Percentiles rank a stretch among this genome's conserved stretches.
These are phyloP conservation scores for Suhomyces sp. DNA, from an alignment of 805 yeast genomes.

Conservation along the genomic window DNA sequence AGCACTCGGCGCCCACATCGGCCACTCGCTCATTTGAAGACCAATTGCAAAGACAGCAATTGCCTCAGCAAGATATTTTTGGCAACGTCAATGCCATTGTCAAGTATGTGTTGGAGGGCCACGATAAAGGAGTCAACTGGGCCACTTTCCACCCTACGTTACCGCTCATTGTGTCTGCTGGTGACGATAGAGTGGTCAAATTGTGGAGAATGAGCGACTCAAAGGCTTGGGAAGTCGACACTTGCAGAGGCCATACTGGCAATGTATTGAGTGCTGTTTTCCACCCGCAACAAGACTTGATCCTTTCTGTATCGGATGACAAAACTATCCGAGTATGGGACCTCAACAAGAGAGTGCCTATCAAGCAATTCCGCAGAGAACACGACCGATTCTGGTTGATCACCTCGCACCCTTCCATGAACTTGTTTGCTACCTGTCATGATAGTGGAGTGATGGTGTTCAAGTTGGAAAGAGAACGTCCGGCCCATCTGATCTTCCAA, in stretches of 20 bases:
- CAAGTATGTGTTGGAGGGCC: constrained; percentile 95
- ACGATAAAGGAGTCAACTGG: constrained; percentile 98
- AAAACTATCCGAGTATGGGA: constrained; percentile 97
- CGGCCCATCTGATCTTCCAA: constrained; percentile 75
- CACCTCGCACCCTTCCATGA: constrained; percentile 84
- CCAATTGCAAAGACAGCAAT: constrained; percentile 60
- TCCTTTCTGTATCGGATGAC: constrained; percentile 92
- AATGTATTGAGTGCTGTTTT: constrained; percentile 85
- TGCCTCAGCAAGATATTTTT: constrained; percentile 87
- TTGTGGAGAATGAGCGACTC: constrained; percentile 97
- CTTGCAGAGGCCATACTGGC: constrained; percentile 96
- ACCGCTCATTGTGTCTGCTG: constrained; percentile 92
- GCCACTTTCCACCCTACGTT: constrained; percentile 96
- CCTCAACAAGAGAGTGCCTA: constrained; percentile 86
- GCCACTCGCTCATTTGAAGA: constrained; percentile 55
- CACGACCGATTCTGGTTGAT: constrained; percentile 93
- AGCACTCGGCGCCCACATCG: constrained; percentile 77
- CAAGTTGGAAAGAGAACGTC: constrained; percentile 96
- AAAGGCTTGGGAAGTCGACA: constrained; percentile 98
- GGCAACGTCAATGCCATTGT: constrained; percentile 93
- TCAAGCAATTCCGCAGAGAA: constrained; percentile 91
- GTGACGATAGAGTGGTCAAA: constrained; percentile 93
- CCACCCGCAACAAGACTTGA: constrained; percentile 91
- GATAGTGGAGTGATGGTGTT: constrained; percentile 98
- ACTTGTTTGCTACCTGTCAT: constrained; percentile 93